These are phyloP conservation scores for Podospora australis DNA, from an alignment of 495 filamentous ascomycete genomes.

Conservation along the genomic window DNA sequence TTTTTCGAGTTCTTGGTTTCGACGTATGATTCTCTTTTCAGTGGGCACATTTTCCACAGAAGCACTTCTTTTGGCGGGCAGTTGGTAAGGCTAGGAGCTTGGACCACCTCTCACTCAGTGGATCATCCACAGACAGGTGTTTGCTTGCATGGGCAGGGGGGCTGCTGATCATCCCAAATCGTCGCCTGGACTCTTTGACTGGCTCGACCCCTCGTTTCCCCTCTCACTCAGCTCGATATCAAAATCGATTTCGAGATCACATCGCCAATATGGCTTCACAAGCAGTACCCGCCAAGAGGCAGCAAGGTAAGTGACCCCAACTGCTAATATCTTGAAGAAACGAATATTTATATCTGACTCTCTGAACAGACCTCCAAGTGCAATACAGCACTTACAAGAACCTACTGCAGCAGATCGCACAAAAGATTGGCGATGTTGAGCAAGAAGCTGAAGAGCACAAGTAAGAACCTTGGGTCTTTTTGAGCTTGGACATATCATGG, in stretches of 20 bases:
- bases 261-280: constrained; percentile 35
- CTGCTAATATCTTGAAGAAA: too few species aligned
- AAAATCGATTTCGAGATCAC: neutral
- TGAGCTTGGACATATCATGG: constrained; percentile 7
- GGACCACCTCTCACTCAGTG: constrained; percentile 3
- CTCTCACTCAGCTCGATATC: constrained; percentile 1
- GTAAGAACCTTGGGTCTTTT: constrained; percentile 47
- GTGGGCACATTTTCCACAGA: neutral
- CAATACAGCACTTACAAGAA: constrained; percentile 97
- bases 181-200: neutral
- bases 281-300: constrained; percentile 54
- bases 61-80: neutral
- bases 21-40: neutral
- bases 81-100: constrained; percentile 1
- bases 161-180: neutral
- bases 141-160: neutral
- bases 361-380: constrained; percentile 72
- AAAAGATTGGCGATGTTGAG: constrained; percentile 95
- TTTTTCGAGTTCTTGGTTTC: neutral
- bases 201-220: neutral
- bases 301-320: constrained; percentile 65
- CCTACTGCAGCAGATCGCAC: constrained; percentile 82
- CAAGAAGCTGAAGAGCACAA: constrained; percentile 97
- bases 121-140: neutral
- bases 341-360: constrained; percentile 11